Base-by-base conservation (phyloP, 2,329 filamentous ascomycete genomes). In the Sporothrix protearum region DNA sequence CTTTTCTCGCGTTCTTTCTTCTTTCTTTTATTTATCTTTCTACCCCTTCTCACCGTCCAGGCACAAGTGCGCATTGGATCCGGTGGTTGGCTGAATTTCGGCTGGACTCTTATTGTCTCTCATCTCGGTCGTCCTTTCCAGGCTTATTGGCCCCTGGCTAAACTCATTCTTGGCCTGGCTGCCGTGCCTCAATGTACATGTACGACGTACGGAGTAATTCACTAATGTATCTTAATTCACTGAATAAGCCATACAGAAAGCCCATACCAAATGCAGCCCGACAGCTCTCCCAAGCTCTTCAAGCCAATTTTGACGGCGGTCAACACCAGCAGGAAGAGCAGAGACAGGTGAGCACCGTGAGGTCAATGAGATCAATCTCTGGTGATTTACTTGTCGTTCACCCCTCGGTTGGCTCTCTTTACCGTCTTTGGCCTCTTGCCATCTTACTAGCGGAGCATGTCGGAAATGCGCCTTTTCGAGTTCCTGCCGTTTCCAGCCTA, bases 91-190 rank as follows among this genome's bases (percentile, higher is more conserved):
- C 42, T 33, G 42, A 25, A 6, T 63, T 39, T 39, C 19, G 19
- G 59, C n/a, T 45, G 10, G 36, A 14, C 19, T 16, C 36, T 33
- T 66, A 10, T 19, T 53, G 10, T 55, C 30, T 53, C 30, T 53
- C 42, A 8, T 33, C 19, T 39, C 25, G 22, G 61, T n/a, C 39
- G 61, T 47, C 30, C 39, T 47, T 64, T 19, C 4, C 25, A 30
- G 22, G 19, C 19, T 49, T 3, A 49, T 66, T 66, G 63, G 63
- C 42, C 63, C 63, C 63, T 66, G 63, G 42, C 63, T 49, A 66
- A n/a, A 36, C 8, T 36, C n/a, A n/a, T 16, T 7, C 22, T 30
- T 67, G 28, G 45, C 14, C 6, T 30, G 64, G 19, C 45, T 28
- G 28, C 63, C 22, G 25, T 25, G 64, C 12, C 45, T 67, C 19